These are phyloP conservation scores for Taphrina sp. DNA, from an alignment of 1,139 yeast species.

Conservation along the genomic window DNA sequence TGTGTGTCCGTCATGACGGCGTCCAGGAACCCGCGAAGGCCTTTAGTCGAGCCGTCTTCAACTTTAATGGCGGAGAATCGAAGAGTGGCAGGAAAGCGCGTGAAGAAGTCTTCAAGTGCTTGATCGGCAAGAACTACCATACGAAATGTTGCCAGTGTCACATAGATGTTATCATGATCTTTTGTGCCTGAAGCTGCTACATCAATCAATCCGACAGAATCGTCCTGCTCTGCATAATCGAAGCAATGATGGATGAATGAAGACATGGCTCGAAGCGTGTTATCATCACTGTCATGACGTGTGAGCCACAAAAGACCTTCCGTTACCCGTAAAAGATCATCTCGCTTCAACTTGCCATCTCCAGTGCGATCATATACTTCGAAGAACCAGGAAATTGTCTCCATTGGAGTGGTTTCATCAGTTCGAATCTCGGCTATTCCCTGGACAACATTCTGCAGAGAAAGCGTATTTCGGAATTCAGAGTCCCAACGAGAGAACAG, in stretches of 20 bases:
- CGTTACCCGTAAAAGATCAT: constrained; percentile 75
- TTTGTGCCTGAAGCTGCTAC: background rate
- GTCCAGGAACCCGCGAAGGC: constrained; percentile 85
- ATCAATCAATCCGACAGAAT: constrained; percentile 6
- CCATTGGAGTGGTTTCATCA: constrained; percentile 64
- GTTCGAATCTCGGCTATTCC: constrained; percentile 73
- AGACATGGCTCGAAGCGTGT: constrained; percentile 79
- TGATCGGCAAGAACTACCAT: constrained; percentile 95
- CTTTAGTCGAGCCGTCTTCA: constrained; percentile 48
- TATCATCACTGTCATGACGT: constrained; percentile 50
- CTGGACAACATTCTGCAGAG: constrained; percentile 64
- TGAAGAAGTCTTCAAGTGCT: constrained; percentile 80
- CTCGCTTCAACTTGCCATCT: constrained; percentile 67
- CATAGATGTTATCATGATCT: constrained; percentile 69
- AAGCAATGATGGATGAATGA: constrained; percentile 82
- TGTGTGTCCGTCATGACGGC: constrained; percentile 89
- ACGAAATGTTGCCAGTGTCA: constrained; percentile 84
- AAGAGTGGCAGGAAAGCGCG: constrained; percentile 64
- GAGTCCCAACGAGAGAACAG: constrained; percentile 72
- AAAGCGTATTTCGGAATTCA: constrained; percentile 55
- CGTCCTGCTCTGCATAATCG: constrained; percentile 61
- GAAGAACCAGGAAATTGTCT: constrained; percentile 73
- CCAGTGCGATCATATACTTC: constrained; percentile 65
- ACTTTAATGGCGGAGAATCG: constrained; percentile 59
- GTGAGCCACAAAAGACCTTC: constrained; percentile 83